These are phyloP conservation scores for Geotrichum carabidarum DNA, from an alignment of 1,139 yeast genomes.

Conservation along the genomic window DNA sequence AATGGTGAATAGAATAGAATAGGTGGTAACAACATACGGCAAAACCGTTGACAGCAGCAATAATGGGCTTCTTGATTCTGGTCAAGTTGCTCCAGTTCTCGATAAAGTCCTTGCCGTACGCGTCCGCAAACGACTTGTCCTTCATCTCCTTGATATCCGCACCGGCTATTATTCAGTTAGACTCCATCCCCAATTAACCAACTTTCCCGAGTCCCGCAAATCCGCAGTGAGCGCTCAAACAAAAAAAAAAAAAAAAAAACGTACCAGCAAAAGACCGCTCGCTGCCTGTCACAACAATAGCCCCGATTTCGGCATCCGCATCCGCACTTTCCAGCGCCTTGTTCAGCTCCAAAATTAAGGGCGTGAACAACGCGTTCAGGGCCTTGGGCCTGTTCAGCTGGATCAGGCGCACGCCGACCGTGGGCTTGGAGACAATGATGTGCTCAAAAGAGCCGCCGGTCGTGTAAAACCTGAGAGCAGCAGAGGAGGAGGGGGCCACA, in stretches of 20 bases:
- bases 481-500: not conserved
- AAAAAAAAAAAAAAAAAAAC: not conserved
- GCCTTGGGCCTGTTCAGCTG: conserved; percentile 61
- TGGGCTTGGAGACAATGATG: conserved; percentile 41
- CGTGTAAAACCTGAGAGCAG: conserved; percentile 20
- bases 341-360: conserved; percentile 43
- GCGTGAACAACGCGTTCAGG: conserved; percentile 59
- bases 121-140: conserved; percentile 39
- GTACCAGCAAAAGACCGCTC: conserved; percentile 43
- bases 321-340: conserved; percentile 42
- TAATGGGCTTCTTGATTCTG: conserved; percentile 43
- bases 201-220: not conserved
- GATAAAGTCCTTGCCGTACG: conserved; percentile 38
- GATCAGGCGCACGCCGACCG: conserved; percentile 44
- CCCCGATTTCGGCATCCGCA: conserved; percentile 41
- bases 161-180: conserved; percentile 38
- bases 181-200: not conserved
- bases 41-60: conserved; percentile 51
- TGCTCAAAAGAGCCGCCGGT: conserved; percentile 39
- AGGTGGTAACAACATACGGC: conserved; percentile 30
- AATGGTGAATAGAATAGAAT: not conserved
- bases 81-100: conserved; percentile 39
- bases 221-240: not conserved
- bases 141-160: conserved; percentile 53
- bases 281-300: conserved; percentile 46